Conservation (phyloP, 2,329 filamentous ascomycete species). For the Pseudocercospora cruenta region DNA sequence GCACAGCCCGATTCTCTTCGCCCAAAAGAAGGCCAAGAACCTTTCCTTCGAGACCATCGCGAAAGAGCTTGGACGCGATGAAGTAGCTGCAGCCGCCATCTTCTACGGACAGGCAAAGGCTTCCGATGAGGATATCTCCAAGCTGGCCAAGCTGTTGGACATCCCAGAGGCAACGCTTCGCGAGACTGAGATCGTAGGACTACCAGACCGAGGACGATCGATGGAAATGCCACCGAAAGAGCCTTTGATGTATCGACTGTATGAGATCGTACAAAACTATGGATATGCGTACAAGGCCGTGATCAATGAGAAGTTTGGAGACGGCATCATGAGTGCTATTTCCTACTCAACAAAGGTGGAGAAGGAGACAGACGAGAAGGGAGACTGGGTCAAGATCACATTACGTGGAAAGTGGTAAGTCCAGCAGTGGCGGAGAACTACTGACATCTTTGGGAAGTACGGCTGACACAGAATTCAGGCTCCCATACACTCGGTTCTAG, state of each 20-base stretch:
- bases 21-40: conserved; percentile 74
- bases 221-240: conserved; percentile 84
- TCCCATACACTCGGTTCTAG: conserved; percentile 55
- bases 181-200: conserved; percentile 66
- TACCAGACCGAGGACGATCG: conserved; percentile 77
- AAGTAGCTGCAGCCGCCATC: conserved; percentile 82
- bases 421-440: not conserved
- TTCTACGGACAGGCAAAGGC: conserved; percentile 88
- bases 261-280: conserved; percentile 96
- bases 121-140: conserved; percentile 68
- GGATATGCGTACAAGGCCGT: conserved; percentile 95
- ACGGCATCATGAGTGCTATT: conserved; percentile 95
- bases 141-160: conserved; percentile 67
- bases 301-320: conserved; percentile 81
- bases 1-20: conserved; percentile 74
- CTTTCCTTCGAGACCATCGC: conserved; percentile 81
- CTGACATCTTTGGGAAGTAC: not conserved
- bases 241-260: conserved; percentile 85
- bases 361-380: conserved; percentile 77
- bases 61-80: conserved; percentile 71
- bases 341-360: conserved; percentile 88
- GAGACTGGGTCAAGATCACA: conserved; percentile 84
- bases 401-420: conserved; percentile 79
- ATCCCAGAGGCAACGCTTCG: conserved; percentile 60
- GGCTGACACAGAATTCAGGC: conserved; percentile 39